Conservation (phyloP, 1,284 basidiomycete genomes). For the Rhodotorula mucilaginosa region DNA sequence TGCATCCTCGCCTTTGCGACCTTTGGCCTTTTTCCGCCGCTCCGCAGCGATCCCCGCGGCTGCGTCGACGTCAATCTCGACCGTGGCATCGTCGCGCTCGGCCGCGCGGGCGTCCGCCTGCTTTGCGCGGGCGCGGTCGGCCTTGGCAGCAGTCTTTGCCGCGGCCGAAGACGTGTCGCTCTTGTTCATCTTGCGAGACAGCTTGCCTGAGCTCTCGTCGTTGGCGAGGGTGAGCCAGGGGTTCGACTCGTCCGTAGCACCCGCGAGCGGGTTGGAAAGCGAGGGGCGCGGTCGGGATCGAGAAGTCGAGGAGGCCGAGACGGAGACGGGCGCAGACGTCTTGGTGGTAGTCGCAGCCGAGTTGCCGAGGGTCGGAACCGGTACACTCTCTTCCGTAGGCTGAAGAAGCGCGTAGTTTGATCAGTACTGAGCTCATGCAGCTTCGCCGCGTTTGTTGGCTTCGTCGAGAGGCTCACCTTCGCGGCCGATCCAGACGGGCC, state of each 20-base stretch:
- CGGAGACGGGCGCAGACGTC: slow-evolving; percentile 38
- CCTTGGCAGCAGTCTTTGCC: slow-evolving; percentile 35
- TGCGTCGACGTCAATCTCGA: slow-evolving; percentile 63
- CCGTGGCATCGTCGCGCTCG: slow-evolving; percentile 70
- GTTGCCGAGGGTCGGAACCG: slow-evolving; percentile 11
- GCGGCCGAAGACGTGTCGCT: slow-evolving; percentile 53
- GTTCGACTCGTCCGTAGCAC: slow-evolving; percentile 53
- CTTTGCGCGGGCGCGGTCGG: slow-evolving; percentile 31
- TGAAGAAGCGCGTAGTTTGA: no score
- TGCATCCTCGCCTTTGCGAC: slow-evolving; percentile 44
- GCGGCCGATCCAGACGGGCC: slow-evolving; percentile 43
- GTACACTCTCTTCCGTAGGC: neutral
- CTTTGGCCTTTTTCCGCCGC: slow-evolving; percentile 54
- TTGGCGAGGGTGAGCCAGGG: slow-evolving; percentile 64
- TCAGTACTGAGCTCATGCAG: slow-evolving; percentile 4
- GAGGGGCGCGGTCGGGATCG: slow-evolving; percentile 17
- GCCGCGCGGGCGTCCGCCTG: slow-evolving; percentile 51
- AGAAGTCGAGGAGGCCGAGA: slow-evolving; percentile 31
- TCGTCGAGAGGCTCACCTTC: slow-evolving; percentile 17
- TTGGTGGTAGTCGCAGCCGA: slow-evolving; percentile 37
- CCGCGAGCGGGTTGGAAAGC: slow-evolving; percentile 24
- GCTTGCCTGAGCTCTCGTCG: slow-evolving; percentile 47
- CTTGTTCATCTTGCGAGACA: slow-evolving; percentile 64
- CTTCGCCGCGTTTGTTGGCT: no score
- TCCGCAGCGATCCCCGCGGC: slow-evolving; percentile 20